These are phyloP conservation scores for Parastagonospora nodorum DNA, from an alignment of 2,329 filamentous ascomycete genomes.

Conservation along the genomic window DNA sequence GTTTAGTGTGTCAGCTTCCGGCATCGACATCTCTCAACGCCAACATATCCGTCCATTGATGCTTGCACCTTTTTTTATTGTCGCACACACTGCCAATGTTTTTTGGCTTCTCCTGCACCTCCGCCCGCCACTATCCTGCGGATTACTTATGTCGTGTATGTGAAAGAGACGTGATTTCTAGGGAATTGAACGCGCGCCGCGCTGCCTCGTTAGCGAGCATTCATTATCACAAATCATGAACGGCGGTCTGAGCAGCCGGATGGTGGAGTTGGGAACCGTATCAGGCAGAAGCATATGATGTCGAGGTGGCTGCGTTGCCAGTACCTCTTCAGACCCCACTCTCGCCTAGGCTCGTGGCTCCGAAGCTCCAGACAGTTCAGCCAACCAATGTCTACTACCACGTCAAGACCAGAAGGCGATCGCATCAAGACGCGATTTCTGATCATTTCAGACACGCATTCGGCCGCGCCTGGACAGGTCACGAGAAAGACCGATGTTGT, in stretches of 20 bases:
- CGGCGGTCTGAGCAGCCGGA: not conserved
- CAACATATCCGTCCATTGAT: too few species aligned
- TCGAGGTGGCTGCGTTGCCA: not conserved
- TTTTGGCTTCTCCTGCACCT: too few species aligned
- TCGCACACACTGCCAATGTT: too few species aligned
- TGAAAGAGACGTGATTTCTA: too few species aligned
- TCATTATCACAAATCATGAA: too few species aligned
- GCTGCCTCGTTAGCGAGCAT: too few species aligned
- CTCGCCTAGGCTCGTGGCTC: not conserved
- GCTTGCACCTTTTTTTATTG: too few species aligned
- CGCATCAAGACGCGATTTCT: constrained; percentile 48
- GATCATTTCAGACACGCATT: constrained; percentile 53
- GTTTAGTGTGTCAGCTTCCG: constrained; percentile 2
- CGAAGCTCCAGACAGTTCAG: not conserved
- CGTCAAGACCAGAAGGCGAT: not conserved
- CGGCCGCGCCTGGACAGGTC: constrained; percentile 16
- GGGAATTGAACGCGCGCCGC: too few species aligned
- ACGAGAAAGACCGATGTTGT: constrained; percentile 8
- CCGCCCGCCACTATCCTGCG: too few species aligned
- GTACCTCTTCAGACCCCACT: not conserved
- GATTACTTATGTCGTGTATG: too few species aligned
- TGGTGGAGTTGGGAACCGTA: not conserved
- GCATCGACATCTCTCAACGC: not conserved
- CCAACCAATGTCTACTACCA: constrained; percentile 10
- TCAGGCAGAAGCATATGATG: not conserved